Conservation (phyloP, 768 basidiomycete genomes). For the Leccinum sublutescens region DNA sequence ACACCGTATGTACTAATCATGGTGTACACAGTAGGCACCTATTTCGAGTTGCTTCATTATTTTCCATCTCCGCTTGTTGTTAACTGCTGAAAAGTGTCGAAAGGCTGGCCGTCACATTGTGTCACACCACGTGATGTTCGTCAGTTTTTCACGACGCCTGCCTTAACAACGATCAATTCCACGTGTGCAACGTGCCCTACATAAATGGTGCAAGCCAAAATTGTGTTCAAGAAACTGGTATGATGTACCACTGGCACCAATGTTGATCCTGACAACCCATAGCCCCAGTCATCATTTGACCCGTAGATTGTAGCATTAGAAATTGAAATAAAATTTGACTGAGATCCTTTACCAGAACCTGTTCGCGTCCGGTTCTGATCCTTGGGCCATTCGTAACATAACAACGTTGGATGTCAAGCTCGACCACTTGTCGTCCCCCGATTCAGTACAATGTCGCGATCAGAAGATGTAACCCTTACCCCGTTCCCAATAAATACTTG, state of each 20-base stretch:
- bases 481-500: constrained; percentile 56
- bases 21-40: too few relatives aligned
- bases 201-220: neutral
- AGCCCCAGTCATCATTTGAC: neutral
- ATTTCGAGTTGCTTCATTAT: too few relatives aligned
- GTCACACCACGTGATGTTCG: too few relatives aligned
- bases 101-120: too few relatives aligned
- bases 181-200: neutral
- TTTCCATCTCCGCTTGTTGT: too few relatives aligned
- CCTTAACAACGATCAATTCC: neutral
- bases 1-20: too few relatives aligned
- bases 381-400: constrained; percentile 36
- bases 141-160: too few relatives aligned
- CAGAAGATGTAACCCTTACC: constrained; percentile 29
- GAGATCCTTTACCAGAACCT: constrained; percentile 37
- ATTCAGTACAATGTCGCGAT: constrained; percentile 2
- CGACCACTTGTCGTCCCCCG: constrained; percentile 34
- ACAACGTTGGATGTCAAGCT: constrained; percentile 43
- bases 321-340: neutral
- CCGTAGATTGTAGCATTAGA: neutral
- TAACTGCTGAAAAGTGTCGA: too few relatives aligned
- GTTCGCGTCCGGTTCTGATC: constrained; percentile 27
- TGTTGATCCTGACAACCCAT: neutral
- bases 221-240: neutral
- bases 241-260: neutral